Base-by-base conservation (phyloP, 2,329 filamentous ascomycete species). In the Penicillium concentricum region DNA sequence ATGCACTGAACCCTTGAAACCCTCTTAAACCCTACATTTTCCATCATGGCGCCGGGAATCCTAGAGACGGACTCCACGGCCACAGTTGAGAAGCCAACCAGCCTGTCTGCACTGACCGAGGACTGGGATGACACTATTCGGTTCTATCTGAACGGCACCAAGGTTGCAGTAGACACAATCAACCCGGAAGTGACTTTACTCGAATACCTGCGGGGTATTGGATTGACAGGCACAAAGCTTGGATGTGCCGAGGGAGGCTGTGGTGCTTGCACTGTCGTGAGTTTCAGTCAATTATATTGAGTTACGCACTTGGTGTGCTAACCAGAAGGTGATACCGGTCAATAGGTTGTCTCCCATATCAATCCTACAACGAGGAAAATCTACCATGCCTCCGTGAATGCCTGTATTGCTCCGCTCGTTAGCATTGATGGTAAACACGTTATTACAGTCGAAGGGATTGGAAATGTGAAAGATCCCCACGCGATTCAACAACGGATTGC, bases 391-490 rank as follows among this genome's bases (percentile, higher is more conserved):
- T 95, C 91, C 52, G 91, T 97, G 58, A 99, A 99, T 72, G 94
- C 94, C 41, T 99, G 94, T 72, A 81, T 99, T 51, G 93, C 94
- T 12, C 94, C 94, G 7, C 82, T 99, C 45, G 90, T 92, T 64
- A 96, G 92, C 68, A 84, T 97, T 42, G 94, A 97, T 73, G 94
- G 94, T 43, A 99, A 99, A 74, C 94, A 99, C 82, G 91, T 97
- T 69, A 92, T 99, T 71, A 99, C 94, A 3, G 88, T 99, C 39
- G 94, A 99, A 76, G 94, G 94, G 7, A 97, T 99, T 67, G 94
- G 94, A 12, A 90, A 89, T 72, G 87, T 90, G 28, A 88, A 94
- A 73, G 85, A 82, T 41, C 94, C 94, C 5, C 94, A 99, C 78
- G 90, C 93, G 2, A 81, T 88, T 4, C 94, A 97, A 72, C 92